Evolutionary conservation across 2,329 filamentous ascomycete species (phyloP).

Genomic region (Eutypa lata): DNA sequence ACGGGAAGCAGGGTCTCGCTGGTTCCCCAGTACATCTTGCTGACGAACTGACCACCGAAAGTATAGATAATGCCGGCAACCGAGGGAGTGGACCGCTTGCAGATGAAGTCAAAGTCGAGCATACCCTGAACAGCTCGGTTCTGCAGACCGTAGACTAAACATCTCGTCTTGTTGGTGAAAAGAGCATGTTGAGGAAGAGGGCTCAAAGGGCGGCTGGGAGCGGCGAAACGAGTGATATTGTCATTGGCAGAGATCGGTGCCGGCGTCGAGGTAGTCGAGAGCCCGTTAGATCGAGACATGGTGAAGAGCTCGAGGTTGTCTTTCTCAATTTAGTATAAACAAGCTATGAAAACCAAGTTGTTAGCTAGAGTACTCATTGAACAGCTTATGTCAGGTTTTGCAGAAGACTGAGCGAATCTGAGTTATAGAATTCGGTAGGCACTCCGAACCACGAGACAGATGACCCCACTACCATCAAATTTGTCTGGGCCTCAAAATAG

Average conservation of each 20-base stretch:
- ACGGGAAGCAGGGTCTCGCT: constrained; percentile 98
- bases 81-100: constrained; percentile 94
- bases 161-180: constrained; percentile 99
- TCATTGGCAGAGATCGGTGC: constrained; percentile 78
- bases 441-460: background rate
- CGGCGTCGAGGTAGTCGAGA: constrained; percentile 33
- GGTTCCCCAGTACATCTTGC: constrained; percentile 99
- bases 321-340: no score
- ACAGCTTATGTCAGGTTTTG: no score
- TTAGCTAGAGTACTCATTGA: no score
- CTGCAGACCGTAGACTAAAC: constrained; percentile 99
- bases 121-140: constrained; percentile 88
- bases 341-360: background rate
- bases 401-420: no score
- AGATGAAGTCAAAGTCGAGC: constrained; percentile 99
- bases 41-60: constrained; percentile 99
- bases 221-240: constrained; percentile 95
- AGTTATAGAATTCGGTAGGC: no score
- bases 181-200: constrained; percentile 84
- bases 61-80: constrained; percentile 99
- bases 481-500: no score
- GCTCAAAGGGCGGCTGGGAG: constrained; percentile 88
- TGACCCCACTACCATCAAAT: no score
- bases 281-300: constrained; percentile 56
- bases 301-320: constrained; percentile 23